Evolutionary conservation across 768 basidiomycete genomes (phyloP), one percentile per base, ranked within the genome.

Genomic region (Termitomyces sp.): DNA sequence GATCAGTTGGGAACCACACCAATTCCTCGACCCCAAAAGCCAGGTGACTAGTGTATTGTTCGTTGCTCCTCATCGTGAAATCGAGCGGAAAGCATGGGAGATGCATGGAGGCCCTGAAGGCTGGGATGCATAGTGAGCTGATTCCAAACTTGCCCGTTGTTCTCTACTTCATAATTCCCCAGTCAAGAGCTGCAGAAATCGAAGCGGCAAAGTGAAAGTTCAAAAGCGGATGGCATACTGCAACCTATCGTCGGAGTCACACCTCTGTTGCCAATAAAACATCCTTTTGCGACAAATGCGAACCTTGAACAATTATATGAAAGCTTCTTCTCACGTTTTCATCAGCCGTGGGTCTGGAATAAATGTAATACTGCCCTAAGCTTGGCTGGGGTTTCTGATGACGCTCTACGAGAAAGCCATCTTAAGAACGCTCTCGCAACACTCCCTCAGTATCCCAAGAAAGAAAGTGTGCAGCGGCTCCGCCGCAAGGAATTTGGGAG

Each of bases 71-170:
- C 54, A 55, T 42, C 26, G 49, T 41, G 54, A 55, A n/a, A 37
- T 62, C 8, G 61, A 62, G 22, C 41, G 44, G 33, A 37, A 20
- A 24, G 61, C 61, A 26, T 62, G 61, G 61, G 33, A 31, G 28
- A 51, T 33, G 49, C 47, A 60, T 26, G 61, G 61, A 20, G 58
- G 54, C 10, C 61, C 58, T 20, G 49, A 55, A 22, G 44, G 46
- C 3, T 56, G 48, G 37, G 51, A 48, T 8, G 51, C 54, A 3
- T n/a, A 54, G 57, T 58, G 24, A 26, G 51, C 12, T 34, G 31
- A 22, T 34, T 16, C 33, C 12, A 34, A 22, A 2, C 13, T 33
- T 50, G 31, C 10, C 20, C 12, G 16, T 20, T 15, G 13, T 50
- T 18, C 13, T 18, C 6, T 22, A 34, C 20, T 48, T 50, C 9